Conservation (phyloP, 805 yeast species). For the Yamadazyma paraphyllophila region DNA sequence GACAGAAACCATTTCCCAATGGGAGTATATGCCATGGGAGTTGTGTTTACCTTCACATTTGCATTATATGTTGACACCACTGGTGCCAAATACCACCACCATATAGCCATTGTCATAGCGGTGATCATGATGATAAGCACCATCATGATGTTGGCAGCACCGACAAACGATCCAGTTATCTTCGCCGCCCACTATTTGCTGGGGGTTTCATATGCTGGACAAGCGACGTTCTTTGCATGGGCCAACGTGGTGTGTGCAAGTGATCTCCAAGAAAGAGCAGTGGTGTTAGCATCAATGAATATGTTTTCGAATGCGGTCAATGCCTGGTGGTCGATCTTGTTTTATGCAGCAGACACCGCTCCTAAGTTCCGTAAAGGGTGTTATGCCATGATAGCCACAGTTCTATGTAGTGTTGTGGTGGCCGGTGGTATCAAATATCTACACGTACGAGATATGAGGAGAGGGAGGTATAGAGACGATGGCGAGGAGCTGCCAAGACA, state of each 20-base stretch:
- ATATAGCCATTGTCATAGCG: slow-evolving; percentile 47
- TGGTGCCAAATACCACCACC: slow-evolving; percentile 46
- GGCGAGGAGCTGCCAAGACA: neutral
- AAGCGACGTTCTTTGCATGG: slow-evolving; percentile 62
- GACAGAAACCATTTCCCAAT: slow-evolving; percentile 37
- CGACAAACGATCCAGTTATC: slow-evolving; percentile 34
- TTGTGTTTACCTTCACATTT: slow-evolving; percentile 25
- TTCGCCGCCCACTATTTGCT: slow-evolving; percentile 57
- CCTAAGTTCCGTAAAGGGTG: slow-evolving; percentile 54
- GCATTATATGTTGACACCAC: slow-evolving; percentile 31
- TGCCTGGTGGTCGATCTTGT: slow-evolving; percentile 62
- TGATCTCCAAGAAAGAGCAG: slow-evolving; percentile 62
- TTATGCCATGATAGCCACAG: slow-evolving; percentile 56
- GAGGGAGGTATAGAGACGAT: neutral
- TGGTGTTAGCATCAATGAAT: slow-evolving; percentile 64
- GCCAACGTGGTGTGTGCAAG: slow-evolving; percentile 57
- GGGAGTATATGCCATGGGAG: slow-evolving; percentile 38
- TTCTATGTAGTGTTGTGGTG: slow-evolving; percentile 39
- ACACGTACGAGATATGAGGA: slow-evolving; percentile 31
- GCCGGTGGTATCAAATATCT: slow-evolving; percentile 42
- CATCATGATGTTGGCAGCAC: slow-evolving; percentile 44
- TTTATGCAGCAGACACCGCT: slow-evolving; percentile 50
- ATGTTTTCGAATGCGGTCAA: slow-evolving; percentile 62
- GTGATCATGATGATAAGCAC: slow-evolving; percentile 44
- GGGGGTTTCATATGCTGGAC: slow-evolving; percentile 58